phyloP scores from a whole-genome alignment of 805 yeast species.

The Wickerhamomyces strasburgensis region DNA sequence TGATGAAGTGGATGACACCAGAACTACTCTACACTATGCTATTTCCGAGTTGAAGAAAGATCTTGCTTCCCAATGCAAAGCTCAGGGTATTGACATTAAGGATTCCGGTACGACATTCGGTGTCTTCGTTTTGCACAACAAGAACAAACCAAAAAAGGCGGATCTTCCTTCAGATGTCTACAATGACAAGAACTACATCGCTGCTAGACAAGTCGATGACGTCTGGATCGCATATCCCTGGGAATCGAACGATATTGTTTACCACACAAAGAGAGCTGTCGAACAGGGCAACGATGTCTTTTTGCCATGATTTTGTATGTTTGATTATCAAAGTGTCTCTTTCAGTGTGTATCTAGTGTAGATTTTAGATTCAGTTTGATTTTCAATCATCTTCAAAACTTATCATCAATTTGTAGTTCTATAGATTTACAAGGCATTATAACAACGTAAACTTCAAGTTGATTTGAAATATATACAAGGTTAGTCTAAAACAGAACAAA shows the following conservation, averaged over 20 bases:
- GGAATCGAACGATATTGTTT: constrained; percentile 74
- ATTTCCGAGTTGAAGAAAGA: constrained; percentile 70
- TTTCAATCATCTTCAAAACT: no score
- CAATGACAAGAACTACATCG: constrained; percentile 58
- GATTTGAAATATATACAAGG: no score
- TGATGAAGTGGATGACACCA: constrained; percentile 83
- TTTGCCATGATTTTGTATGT: constrained; percentile 21
- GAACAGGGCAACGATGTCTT: constrained; percentile 68
- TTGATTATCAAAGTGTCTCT: no score
- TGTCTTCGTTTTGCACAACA: constrained; percentile 75
- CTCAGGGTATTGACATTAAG: constrained; percentile 39
- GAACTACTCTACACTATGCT: constrained; percentile 81
- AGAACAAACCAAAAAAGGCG: constrained; percentile 66
- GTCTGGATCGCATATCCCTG: constrained; percentile 86
- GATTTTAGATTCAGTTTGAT: no score
- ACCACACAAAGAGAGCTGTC: constrained; percentile 65
- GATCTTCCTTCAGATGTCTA: constrained; percentile 61
- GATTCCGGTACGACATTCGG: constrained; percentile 56
- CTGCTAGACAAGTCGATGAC: constrained; percentile 72
- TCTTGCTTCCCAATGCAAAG: constrained; percentile 54
- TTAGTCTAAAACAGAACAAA: no score
- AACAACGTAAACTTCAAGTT: no score
- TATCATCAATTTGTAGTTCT: no score
- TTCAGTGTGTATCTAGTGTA: no score
- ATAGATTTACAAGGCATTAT: no score